Evolutionary conservation across 2,329 filamentous ascomycete species (phyloP), one percentile per base, ranked within the genome.

Genomic region (Scedosporium apiospermum): DNA sequence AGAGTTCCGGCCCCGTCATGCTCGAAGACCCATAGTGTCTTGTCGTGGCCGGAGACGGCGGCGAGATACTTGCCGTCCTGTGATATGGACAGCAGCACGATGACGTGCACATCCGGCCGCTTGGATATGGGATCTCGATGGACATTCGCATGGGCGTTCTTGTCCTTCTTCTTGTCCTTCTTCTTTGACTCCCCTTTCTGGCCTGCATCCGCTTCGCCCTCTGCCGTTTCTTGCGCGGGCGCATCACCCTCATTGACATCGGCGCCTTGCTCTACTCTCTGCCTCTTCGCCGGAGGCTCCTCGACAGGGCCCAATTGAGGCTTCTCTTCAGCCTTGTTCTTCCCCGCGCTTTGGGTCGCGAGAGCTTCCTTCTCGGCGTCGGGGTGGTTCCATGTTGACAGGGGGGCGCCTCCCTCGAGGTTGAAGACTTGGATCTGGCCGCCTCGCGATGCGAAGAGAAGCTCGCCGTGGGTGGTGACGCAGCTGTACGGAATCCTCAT

Each of bases 41-140:
- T 99, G 78, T 98, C 95, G 69, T 96, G 91, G n/a, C 85, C 88
- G 7, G 92, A 96, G 34, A 96, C 84, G 23, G 86, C 89, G 51
- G 96, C 78, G 21, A 96, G 73, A 75, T 96, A 79, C 51, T 82
- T 79, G 14, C 87, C 84, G 66, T 89, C 80, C 14, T 78, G 73
- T 0, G 91, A 88, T 30, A 83, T 76, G 23, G 83, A 78, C 66
- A 97, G 71, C 65, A 88, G 84, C 64, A 87, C 88, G 62, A 97
- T 83, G 68, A 88, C 86, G 4, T 88, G 82, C 64, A 78, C 73
- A 62, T 86, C 82, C 2, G 76, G 74, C n/a, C 75, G 71, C 46
- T 76, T 78, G 27, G 68, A 65, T 26, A 66, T 63, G 6, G 65
- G 63, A 14, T 68, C 46, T 67, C 72, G 9, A 61, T 60, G 64